Percentiles rank a stretch among this genome's conserved stretches.
phyloP scores from a whole-genome alignment of 306 rosid genomes.

The Trifolium fragiferum region DNA sequence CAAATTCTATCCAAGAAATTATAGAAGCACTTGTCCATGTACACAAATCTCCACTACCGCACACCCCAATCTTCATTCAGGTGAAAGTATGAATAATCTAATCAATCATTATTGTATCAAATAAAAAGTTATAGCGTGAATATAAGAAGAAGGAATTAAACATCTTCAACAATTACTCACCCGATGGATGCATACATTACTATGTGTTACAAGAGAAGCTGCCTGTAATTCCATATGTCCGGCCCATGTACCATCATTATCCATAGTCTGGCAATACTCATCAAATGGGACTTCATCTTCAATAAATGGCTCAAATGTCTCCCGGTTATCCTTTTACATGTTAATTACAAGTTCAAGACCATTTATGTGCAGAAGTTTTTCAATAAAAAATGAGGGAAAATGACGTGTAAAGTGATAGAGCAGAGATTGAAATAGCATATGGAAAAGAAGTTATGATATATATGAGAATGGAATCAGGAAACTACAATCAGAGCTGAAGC shows the following conservation, averaged over 20 bases:
- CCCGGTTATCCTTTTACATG: constrained; percentile 62
- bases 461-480: too few relatives aligned
- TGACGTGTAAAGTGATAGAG: too few relatives aligned
- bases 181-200: constrained; percentile 82
- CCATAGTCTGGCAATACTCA: constrained; percentile 79
- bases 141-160: constrained; percentile 18
- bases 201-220: constrained; percentile 78
- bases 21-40: constrained; percentile 29
- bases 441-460: too few relatives aligned
- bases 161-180: constrained; percentile 47
- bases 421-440: too few relatives aligned
- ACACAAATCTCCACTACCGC: constrained; percentile 23
- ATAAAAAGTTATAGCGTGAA: constrained; percentile 5
- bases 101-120: constrained; percentile 16
- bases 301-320: constrained; percentile 83
- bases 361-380: constrained; percentile 43
- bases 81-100: constrained; percentile 27
- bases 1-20: constrained; percentile 8
- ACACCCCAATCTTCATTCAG: constrained; percentile 23
- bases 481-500: too few relatives aligned
- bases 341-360: constrained; percentile 47
- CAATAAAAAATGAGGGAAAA: neutral
- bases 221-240: constrained; percentile 93
- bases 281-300: constrained; percentile 88
- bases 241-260: constrained; percentile 87